phyloP scores from a whole-genome alignment of 2,329 filamentous ascomycete genomes.

The Aciculosporium take region DNA sequence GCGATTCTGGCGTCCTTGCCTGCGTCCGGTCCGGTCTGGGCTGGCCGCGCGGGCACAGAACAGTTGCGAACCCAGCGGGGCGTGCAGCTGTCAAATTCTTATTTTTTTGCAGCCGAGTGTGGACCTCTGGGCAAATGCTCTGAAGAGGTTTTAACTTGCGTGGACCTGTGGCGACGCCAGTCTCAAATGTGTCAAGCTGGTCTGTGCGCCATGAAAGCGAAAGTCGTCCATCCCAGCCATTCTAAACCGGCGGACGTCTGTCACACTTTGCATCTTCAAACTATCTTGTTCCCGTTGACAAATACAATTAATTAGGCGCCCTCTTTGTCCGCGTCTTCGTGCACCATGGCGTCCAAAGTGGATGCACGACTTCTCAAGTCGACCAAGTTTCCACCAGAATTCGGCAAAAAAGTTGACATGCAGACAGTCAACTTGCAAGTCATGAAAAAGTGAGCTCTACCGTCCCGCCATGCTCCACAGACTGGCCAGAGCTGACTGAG shows the following conservation, averaged over 20 bases:
- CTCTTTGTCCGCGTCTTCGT: no score
- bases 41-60: background rate
- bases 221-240: conserved; percentile 5
- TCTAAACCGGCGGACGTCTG: conserved; percentile 8
- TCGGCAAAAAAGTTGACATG: conserved; percentile 93
- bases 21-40: background rate
- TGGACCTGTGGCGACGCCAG: background rate
- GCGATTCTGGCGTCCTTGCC: background rate
- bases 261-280: background rate
- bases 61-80: background rate
- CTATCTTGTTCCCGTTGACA: background rate
- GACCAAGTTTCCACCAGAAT: conserved; percentile 89
- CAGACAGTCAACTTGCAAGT: conserved; percentile 93
- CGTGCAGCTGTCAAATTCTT: background rate
- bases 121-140: no score
- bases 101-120: no score
- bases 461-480: background rate
- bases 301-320: conserved; percentile 2
- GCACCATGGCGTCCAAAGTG: conserved; percentile 63
- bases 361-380: conserved; percentile 80
- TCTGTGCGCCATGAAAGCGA: conserved; percentile 1
- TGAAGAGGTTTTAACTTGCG: no score
- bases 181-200: background rate
- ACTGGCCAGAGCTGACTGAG: conserved; percentile 8
- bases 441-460: conserved; percentile 70